These are phyloP conservation scores for Pelargonium myrrhifolium DNA, from an alignment of 441 rosid genomes.

Conservation along the genomic window DNA sequence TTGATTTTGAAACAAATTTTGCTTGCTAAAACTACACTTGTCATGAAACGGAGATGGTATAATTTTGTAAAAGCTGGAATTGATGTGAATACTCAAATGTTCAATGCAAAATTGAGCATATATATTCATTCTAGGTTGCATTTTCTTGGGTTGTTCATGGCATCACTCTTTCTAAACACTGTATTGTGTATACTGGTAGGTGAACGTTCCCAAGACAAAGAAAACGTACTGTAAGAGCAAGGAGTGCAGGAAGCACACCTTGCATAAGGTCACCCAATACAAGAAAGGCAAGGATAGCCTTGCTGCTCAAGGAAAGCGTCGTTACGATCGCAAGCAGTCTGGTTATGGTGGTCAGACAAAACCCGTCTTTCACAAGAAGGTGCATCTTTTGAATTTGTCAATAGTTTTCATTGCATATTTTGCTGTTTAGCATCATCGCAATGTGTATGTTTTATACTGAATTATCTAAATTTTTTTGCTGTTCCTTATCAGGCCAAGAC, in stretches of 20 bases:
- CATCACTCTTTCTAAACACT: too few species aligned
- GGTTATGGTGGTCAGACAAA: constrained; percentile 25
- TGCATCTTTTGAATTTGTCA: not conserved
- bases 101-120: too few species aligned
- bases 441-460: too few species aligned
- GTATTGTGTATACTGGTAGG: not conserved
- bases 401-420: too few species aligned
- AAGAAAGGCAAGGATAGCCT: constrained; percentile 24
- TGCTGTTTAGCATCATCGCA: too few species aligned
- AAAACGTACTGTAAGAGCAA: constrained; percentile 20
- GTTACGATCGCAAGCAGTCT: constrained; percentile 23
- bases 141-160: too few species aligned
- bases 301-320: constrained; percentile 19
- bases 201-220: constrained; percentile 20
- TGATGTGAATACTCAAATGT: too few species aligned
- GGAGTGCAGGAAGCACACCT: constrained; percentile 23
- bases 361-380: constrained; percentile 25
- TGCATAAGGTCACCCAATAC: constrained; percentile 21
- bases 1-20: too few species aligned
- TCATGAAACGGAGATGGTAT: too few species aligned
- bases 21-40: too few species aligned
- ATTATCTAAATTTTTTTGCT: not conserved
- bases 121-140: too few species aligned
- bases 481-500: constrained; percentile 17
- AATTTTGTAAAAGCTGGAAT: too few species aligned